Evolutionary conservation across 352 stramenopile species (phyloP).

Genomic region (Pythium angustatum): DNA sequence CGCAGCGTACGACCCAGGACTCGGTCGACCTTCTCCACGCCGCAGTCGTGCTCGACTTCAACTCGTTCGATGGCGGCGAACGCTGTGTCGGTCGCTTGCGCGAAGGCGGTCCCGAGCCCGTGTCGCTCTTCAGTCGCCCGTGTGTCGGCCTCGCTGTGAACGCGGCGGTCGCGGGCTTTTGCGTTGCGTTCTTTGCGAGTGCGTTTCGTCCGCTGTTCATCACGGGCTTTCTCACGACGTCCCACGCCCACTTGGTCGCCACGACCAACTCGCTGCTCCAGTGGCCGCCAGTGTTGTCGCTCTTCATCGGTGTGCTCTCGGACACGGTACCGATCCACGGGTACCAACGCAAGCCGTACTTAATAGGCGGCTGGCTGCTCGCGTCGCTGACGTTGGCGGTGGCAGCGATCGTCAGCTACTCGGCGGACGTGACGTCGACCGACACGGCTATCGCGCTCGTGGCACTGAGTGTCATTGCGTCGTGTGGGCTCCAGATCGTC

Average conservation of each 20-base stretch:
- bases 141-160: slow-evolving; percentile 8
- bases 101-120: background rate
- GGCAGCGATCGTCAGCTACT: background rate
- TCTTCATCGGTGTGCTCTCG: slow-evolving; percentile 56
- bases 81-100: slow-evolving; percentile 5
- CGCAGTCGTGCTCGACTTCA: slow-evolving; percentile 3
- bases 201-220: slow-evolving; percentile 16
- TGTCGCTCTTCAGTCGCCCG: background rate
- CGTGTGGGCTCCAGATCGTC: slow-evolving; percentile 24
- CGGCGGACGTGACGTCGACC: background rate
- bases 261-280: slow-evolving; percentile 13
- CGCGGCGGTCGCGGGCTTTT: slow-evolving; percentile 4
- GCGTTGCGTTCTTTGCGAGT: slow-evolving; percentile 2
- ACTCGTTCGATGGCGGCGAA: slow-evolving; percentile 8
- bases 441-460: background rate
- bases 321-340: slow-evolving; percentile 55
- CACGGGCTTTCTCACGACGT: background rate
- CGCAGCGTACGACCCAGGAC: slow-evolving; percentile 1
- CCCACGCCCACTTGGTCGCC: background rate
- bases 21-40: slow-evolving; percentile 1
- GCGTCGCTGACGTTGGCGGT: background rate
- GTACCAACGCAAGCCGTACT: slow-evolving; percentile 59
- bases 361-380: slow-evolving; percentile 41
- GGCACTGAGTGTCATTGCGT: background rate
- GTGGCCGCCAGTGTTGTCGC: slow-evolving; percentile 12